phyloP scores from a whole-genome alignment of 164 flowering plant species.

The Vitis labrusca region DNA sequence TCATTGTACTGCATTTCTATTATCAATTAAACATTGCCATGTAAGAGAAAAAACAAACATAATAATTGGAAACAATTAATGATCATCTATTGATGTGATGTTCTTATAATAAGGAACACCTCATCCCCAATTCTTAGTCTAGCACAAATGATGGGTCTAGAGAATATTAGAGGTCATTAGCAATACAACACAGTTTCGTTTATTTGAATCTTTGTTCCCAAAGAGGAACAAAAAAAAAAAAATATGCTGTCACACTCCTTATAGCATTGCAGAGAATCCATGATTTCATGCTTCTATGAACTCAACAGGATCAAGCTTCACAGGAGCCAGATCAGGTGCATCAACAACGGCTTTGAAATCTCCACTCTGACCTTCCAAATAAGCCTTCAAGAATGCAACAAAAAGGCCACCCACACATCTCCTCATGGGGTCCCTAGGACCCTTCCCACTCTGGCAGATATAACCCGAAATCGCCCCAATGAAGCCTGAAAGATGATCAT shows the following conservation, averaged over 20 bases:
- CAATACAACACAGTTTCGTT: too few relatives aligned
- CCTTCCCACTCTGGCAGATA: slow-evolving; percentile 29
- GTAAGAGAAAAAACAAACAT: too few relatives aligned
- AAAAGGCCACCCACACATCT: slow-evolving; percentile 45
- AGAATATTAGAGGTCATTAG: too few relatives aligned
- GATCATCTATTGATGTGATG: too few relatives aligned
- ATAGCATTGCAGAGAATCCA: not conserved
- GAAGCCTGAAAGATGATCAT: slow-evolving; percentile 22
- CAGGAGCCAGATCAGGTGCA: slow-evolving; percentile 30
- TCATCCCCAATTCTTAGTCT: too few relatives aligned
- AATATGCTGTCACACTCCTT: not conserved
- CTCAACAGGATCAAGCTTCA: slow-evolving; percentile 23
- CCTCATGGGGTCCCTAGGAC: slow-evolving; percentile 39
- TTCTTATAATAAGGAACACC: too few relatives aligned
- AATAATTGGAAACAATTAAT: too few relatives aligned
- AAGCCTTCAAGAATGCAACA: slow-evolving; percentile 43
- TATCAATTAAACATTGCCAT: too few relatives aligned
- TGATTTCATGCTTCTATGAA: slow-evolving; percentile 4
- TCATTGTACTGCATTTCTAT: too few relatives aligned
- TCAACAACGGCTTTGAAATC: slow-evolving; percentile 25
- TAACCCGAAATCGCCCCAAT: not conserved
- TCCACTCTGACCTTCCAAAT: slow-evolving; percentile 12
- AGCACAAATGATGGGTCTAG: too few relatives aligned
- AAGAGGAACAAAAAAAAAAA: too few relatives aligned
- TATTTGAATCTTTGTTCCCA: too few relatives aligned